A percentile compares a stretch with the other conserved stretches of the same genome.
Evolutionary conservation across 2,329 filamentous ascomycete genomes (phyloP).

Genomic region (Diaporthe ampelina): DNA sequence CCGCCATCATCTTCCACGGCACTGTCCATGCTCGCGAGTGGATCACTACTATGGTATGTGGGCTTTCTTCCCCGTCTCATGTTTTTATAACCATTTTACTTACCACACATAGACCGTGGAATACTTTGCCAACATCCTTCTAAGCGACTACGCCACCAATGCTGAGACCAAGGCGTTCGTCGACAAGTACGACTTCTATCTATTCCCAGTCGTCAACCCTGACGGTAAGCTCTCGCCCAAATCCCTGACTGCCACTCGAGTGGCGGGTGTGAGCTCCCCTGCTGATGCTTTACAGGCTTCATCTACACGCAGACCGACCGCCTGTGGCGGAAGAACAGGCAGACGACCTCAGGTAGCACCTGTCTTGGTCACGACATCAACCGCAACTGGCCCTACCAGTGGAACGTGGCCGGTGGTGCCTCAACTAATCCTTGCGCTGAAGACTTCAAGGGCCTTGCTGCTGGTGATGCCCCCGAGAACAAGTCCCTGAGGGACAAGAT

Average conservation of each 20-base stretch:
- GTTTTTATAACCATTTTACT: too few species aligned
- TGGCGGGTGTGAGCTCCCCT: not conserved
- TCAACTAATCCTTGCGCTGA: slow-evolving; percentile 66
- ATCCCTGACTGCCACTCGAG: not conserved
- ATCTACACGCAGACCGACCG: slow-evolving; percentile 71
- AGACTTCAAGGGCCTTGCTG: slow-evolving; percentile 59
- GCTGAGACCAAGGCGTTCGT: slow-evolving; percentile 54
- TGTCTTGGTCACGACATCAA: slow-evolving; percentile 68
- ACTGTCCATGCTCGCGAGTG: slow-evolving; percentile 73
- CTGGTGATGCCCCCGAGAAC: slow-evolving; percentile 62
- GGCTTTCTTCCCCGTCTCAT: too few species aligned
- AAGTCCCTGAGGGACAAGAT: slow-evolving; percentile 58
- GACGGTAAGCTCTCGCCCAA: slow-evolving; percentile 61
- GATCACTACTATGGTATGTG: slow-evolving; percentile 66
- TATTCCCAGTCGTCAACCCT: slow-evolving; percentile 74
- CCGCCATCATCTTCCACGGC: slow-evolving; percentile 68
- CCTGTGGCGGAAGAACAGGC: slow-evolving; percentile 74
- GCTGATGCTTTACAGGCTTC: slow-evolving; percentile 59
- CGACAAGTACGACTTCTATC: slow-evolving; percentile 76
- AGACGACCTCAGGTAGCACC: slow-evolving; percentile 52
- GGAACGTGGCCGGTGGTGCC: slow-evolving; percentile 63
- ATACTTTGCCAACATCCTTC: slow-evolving; percentile 65
- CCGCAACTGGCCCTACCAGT: slow-evolving; percentile 70
- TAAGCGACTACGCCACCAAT: slow-evolving; percentile 59
- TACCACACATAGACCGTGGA: slow-evolving; percentile 56